Percentiles rank a stretch among this genome's conserved stretches.
Evolutionary conservation across 208 protist species (phyloP).

Genomic region (Trypanosomatidae sp.): DNA sequence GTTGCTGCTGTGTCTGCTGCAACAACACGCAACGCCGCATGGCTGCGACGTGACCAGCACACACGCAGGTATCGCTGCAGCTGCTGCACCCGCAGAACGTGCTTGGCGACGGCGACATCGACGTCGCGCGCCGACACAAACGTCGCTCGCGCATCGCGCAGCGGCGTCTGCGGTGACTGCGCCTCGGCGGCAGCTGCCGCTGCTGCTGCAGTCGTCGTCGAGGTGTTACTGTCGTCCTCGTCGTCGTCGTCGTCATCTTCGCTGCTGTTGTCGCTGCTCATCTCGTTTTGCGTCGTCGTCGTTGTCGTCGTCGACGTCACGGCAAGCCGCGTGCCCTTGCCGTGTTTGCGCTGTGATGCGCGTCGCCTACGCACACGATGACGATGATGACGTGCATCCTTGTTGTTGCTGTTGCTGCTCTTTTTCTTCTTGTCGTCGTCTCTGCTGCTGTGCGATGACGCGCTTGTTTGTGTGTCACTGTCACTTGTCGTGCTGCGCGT

Average conservation of each 20-base stretch:
- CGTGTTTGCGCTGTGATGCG: too few species aligned
- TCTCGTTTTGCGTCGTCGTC: not conserved
- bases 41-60: not conserved
- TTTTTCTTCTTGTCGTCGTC: not conserved
- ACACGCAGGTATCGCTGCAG: slow-evolving; percentile 9
- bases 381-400: not conserved
- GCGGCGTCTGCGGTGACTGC: too few species aligned
- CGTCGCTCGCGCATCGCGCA: too few species aligned
- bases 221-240: not conserved
- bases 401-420: not conserved
- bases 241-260: slow-evolving; percentile 1
- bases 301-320: not conserved
- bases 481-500: not conserved
- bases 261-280: not conserved
- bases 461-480: not conserved
- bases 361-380: not conserved
- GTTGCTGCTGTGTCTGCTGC: not conserved
- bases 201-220: too few species aligned
- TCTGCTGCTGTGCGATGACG: not conserved
- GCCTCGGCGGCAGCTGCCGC: too few species aligned
- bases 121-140: too few species aligned
- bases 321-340: too few species aligned
- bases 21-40: not conserved
- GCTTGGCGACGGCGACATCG: slow-evolving; percentile 3
- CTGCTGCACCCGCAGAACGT: slow-evolving; percentile 2